Percentiles rank a stretch among this genome's conserved stretches.
Conservation (phyloP, 495 filamentous ascomycete species). For the Trichoderma virens region DNA sequence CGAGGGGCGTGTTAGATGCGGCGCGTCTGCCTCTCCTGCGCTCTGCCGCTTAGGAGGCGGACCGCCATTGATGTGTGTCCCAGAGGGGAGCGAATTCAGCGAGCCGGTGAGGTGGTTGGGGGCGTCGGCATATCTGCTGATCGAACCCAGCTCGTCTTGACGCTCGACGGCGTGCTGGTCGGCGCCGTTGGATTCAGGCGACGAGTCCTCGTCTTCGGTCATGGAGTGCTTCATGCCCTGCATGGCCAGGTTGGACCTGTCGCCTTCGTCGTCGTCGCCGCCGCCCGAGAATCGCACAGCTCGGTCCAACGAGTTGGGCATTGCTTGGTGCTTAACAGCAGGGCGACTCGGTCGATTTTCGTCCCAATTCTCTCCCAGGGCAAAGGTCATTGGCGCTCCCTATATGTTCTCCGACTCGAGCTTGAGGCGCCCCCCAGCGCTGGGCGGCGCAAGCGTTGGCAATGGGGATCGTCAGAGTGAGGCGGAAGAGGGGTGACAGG, state of each 20-base stretch:
- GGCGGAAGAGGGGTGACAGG: neutral
- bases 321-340: slow-evolving; percentile 13
- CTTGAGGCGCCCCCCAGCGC: neutral
- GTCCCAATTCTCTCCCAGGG: neutral
- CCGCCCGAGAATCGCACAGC: slow-evolving; percentile 43
- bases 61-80: slow-evolving; percentile 17
- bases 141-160: slow-evolving; percentile 38
- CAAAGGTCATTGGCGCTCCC: too few relatives aligned
- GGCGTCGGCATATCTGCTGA: slow-evolving; percentile 32
- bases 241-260: neutral
- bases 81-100: slow-evolving; percentile 37
- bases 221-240: slow-evolving; percentile 15
- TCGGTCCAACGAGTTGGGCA: slow-evolving; percentile 42
- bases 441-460: neutral
- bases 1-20: slow-evolving; percentile 27
- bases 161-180: slow-evolving; percentile 40
- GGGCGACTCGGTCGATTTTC: neutral
- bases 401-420: neutral
- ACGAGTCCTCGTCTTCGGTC: slow-evolving; percentile 47
- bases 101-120: slow-evolving; percentile 23
- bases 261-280: slow-evolving; percentile 26
- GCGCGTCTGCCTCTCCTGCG: slow-evolving; percentile 14
- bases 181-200: slow-evolving; percentile 54
- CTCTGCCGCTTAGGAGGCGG: slow-evolving; percentile 15
- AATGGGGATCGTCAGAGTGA: neutral